Percentiles rank a stretch among this genome's conserved stretches.
Conservation (phyloP, 805 yeast species). For the Candida vaughaniae region DNA sequence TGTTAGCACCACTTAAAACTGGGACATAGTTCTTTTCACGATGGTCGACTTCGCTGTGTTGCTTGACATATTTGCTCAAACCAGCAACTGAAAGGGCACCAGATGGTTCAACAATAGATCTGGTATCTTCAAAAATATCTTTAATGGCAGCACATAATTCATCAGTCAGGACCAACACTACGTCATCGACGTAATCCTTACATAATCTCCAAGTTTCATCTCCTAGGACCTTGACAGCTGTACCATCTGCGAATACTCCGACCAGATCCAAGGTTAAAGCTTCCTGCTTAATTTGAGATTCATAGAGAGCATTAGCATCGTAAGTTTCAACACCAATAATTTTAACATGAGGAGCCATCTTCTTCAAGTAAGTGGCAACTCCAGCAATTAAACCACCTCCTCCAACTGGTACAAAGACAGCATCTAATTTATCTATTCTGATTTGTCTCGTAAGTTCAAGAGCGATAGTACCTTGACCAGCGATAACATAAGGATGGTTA, state of each 20-base stretch:
- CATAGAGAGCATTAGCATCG: conserved; percentile 92
- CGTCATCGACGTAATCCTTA: conserved; percentile 80
- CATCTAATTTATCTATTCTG: conserved; percentile 70
- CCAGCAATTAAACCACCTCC: conserved; percentile 98
- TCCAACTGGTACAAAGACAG: conserved; percentile 91
- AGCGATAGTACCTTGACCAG: conserved; percentile 98
- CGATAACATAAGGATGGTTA: conserved; percentile 96
- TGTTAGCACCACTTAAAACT: conserved; percentile 92
- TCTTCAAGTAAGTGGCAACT: conserved; percentile 81
- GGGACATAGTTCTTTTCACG: conserved; percentile 73
- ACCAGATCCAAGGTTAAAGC: conserved; percentile 64
- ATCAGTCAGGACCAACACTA: conserved; percentile 81
- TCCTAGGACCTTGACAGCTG: conserved; percentile 90
- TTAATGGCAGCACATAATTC: conserved; percentile 96
- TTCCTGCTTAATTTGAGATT: conserved; percentile 57
- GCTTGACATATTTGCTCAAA: conserved; percentile 71
- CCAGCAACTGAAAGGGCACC: conserved; percentile 98
- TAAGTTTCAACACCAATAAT: conserved; percentile 93
- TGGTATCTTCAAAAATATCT: conserved; percentile 93
- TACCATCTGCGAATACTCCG: conserved; percentile 98
- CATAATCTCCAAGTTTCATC: conserved; percentile 87
- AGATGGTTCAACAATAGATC: conserved; percentile 92
- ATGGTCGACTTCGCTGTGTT: conserved; percentile 71
- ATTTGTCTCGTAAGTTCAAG: conserved; percentile 89
- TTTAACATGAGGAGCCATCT: conserved; percentile 97